Percentiles rank a stretch among this genome's conserved stretches.
phyloP scores from a whole-genome alignment of 805 yeast genomes.

The Monosporozyma aquatica region DNA sequence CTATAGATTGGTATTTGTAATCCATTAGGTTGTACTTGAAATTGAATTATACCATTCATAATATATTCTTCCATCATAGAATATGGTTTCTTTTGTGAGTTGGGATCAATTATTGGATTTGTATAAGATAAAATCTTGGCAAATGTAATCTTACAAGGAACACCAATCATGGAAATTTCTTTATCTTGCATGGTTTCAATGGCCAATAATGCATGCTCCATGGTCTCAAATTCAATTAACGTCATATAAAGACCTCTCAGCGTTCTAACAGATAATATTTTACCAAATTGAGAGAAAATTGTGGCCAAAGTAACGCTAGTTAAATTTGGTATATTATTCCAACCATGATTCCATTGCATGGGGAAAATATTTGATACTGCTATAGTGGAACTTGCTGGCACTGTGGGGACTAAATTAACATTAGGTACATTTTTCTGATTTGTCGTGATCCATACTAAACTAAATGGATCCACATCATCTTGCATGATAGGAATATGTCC shows the following conservation, averaged over 20 bases:
- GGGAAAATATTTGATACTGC: constrained; percentile 60
- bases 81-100: constrained; percentile 10
- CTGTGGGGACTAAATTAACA: constrained; percentile 54
- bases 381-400: constrained; percentile 72
- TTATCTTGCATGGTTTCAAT: constrained; percentile 73
- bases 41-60: constrained; percentile 24
- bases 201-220: constrained; percentile 73
- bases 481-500: constrained; percentile 25
- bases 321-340: constrained; percentile 37
- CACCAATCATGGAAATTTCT: constrained; percentile 66
- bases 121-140: constrained; percentile 47
- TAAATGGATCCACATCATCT: constrained; percentile 54
- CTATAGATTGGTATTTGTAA: constrained; percentile 23
- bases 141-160: constrained; percentile 67
- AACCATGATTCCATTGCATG: constrained; percentile 41
- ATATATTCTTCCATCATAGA: constrained; percentile 28
- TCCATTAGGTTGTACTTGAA: constrained; percentile 25
- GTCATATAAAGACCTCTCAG: constrained; percentile 42
- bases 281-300: constrained; percentile 54
- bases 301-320: constrained; percentile 43
- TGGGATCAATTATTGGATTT: constrained; percentile 1
- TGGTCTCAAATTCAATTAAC: constrained; percentile 59
- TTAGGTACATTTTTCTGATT: constrained; percentile 58
- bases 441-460: constrained; percentile 54
- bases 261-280: constrained; percentile 51